Conservation (phyloP, 768 basidiomycete species). For the Lactarius hatsudake region DNA sequence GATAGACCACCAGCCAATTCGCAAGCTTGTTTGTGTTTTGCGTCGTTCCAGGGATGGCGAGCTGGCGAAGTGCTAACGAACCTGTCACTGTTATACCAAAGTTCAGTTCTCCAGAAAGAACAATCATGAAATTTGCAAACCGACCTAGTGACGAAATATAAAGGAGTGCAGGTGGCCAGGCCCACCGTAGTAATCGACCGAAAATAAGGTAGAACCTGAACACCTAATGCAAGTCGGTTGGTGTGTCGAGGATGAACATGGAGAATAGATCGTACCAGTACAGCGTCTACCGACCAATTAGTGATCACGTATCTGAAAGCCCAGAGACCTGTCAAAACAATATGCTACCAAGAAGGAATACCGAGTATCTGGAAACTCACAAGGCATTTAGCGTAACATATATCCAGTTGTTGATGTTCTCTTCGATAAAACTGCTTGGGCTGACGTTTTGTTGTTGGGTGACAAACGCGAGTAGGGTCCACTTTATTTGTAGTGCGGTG, state of each 20-base stretch:
- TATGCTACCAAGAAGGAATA: background rate
- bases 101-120: background rate
- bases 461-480: constrained; percentile 30
- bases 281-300: constrained; percentile 34
- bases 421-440: constrained; percentile 29
- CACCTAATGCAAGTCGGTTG: constrained; percentile 1
- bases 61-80: constrained; percentile 26
- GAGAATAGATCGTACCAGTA: constrained; percentile 28
- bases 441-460: constrained; percentile 27
- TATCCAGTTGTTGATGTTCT: constrained; percentile 23
- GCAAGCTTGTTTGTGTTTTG: constrained; percentile 11
- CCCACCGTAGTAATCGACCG: background rate
- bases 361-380: constrained; percentile 26
- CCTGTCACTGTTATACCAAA: constrained; percentile 18
- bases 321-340: constrained; percentile 9
- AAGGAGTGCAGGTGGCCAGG: constrained; percentile 12
- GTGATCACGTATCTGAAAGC: constrained; percentile 32
- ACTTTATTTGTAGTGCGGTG: constrained; percentile 21
- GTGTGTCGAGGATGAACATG: background rate
- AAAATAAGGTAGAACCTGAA: constrained; percentile 18
- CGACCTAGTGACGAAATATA: constrained; percentile 9
- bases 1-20: constrained; percentile 26
- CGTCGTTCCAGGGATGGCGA: constrained; percentile 20
- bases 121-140: background rate
- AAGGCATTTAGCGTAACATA: constrained; percentile 30